phyloP scores from a whole-genome alignment of 2,329 filamentous ascomycete genomes.

The Colletotrichum karsti region DNA sequence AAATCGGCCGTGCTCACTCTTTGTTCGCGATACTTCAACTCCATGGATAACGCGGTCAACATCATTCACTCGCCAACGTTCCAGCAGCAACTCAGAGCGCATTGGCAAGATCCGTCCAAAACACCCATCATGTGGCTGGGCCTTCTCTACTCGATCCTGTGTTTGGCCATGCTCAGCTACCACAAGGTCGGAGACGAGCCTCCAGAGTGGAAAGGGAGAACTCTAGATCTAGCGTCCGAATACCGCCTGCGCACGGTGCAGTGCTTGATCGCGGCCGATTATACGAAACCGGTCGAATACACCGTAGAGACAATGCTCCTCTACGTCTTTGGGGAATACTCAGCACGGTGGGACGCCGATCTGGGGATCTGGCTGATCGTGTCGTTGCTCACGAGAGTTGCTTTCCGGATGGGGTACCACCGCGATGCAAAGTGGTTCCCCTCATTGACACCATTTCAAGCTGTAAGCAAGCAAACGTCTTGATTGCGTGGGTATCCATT shows the following conservation, averaged over 20 bases:
- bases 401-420: slow-evolving; percentile 79
- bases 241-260: slow-evolving; percentile 80
- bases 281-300: slow-evolving; percentile 77
- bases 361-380: slow-evolving; percentile 69
- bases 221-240: slow-evolving; percentile 66
- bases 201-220: slow-evolving; percentile 76
- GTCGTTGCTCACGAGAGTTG: slow-evolving; percentile 62
- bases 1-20: slow-evolving; percentile 86
- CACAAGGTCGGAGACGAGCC: slow-evolving; percentile 83
- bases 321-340: slow-evolving; percentile 80
- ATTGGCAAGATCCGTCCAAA: slow-evolving; percentile 78
- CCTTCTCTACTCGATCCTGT: slow-evolving; percentile 79
- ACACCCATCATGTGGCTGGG: slow-evolving; percentile 82
- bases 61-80: slow-evolving; percentile 89
- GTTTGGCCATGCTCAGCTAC: slow-evolving; percentile 81
- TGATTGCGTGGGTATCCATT: not conserved
- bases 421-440: slow-evolving; percentile 80
- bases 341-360: slow-evolving; percentile 77
- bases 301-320: slow-evolving; percentile 83
- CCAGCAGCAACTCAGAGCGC: slow-evolving; percentile 71
- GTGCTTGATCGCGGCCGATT: slow-evolving; percentile 79
- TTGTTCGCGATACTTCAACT: slow-evolving; percentile 91
- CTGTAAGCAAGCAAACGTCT: slow-evolving; percentile 48
- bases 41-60: slow-evolving; percentile 73
- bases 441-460: slow-evolving; percentile 76